phyloP scores from a whole-genome alignment of 2,329 filamentous ascomycete genomes.

The Penicillium occitanis region DNA sequence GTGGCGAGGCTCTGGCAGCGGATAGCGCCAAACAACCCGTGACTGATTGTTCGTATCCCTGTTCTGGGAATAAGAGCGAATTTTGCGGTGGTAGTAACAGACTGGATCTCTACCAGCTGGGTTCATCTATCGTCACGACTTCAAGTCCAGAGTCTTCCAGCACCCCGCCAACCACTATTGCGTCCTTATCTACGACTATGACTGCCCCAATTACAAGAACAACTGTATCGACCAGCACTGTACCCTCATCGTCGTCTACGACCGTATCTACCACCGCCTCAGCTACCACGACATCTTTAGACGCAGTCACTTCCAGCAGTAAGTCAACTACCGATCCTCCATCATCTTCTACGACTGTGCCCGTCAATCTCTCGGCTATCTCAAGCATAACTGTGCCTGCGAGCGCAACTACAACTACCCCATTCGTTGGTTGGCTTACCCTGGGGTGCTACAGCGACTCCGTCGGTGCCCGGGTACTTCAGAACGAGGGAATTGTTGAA shows the following conservation, averaged over 20 bases:
- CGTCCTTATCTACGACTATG: background rate
- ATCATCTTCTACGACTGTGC: background rate
- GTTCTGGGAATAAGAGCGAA: conserved; percentile 17
- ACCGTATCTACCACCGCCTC: background rate
- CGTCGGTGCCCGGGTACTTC: background rate
- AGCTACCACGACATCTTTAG: background rate
- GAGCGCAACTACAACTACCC: background rate
- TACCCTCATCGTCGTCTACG: background rate
- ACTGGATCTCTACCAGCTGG: conserved; percentile 12
- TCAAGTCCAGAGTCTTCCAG: conserved; percentile 5
- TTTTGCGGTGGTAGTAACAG: conserved; percentile 19
- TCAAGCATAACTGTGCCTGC: background rate
- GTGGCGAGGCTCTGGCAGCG: conserved; percentile 7
- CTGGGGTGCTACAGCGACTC: background rate
- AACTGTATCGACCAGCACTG: background rate
- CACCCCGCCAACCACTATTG: background rate
- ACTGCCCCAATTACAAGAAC: background rate
- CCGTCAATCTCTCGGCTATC: background rate
- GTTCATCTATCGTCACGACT: conserved; percentile 1
- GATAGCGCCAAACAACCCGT: conserved; percentile 10
- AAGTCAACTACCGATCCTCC: background rate
- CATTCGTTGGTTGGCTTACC: background rate
- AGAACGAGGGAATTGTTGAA: background rate
- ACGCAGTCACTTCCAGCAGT: background rate
- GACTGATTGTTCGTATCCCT: conserved; percentile 14